Evolutionary conservation across 2,329 filamentous ascomycete genomes (phyloP), one percentile per base, ranked within the genome.

Genomic region (Fusarium keratoplasticum): DNA sequence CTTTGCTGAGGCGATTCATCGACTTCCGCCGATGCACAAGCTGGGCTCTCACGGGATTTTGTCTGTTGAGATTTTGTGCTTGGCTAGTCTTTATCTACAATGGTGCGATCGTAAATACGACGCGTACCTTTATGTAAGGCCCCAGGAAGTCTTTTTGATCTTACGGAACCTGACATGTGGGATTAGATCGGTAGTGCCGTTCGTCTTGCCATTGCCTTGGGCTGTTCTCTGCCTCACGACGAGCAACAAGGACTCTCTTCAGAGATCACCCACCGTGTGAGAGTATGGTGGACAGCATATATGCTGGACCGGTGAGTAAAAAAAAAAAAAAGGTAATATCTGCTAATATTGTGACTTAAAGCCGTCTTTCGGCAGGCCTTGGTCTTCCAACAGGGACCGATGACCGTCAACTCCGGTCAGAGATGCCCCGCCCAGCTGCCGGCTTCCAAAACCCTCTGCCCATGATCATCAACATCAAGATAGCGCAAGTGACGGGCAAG

Each of bases 241-340:
- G 78, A 80, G 47, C 78, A 80, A 40, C 66, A 76, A 18, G 77
- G 78, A 6, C 50, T 80, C 2, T 72, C 72, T 2, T 80, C 79
- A 13, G 76, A 79, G 61, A 73, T 73, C 18, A 74, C 73, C 3
- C 79, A 80, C 16, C 59, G 75, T 1, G 76, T 69, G 9, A 67
- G 79, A 25, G 75, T 80, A 5, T 80, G 78, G 78, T 80, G 79
- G 79, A 80, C 79, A 7, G 74, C 70, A 3, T 80, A 79, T 29
- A 80, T 80, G 73, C 61, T 80, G n/a, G 79, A 80, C 20, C 69
- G 78, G 78, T 80, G 71, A 20, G 67, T 36, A 4, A 5, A 14
- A 8, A 18, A 10, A 22, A 11, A 9, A 6, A 13, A 16, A 6
- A 6, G 25, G 16, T 16, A 10, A 18, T 22, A 5, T 42, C 20